A percentile compares a stretch with the other conserved stretches of the same genome.
phyloP scores from a whole-genome alignment of 306 rosid genomes.

The Lathyrus aphaca region DNA sequence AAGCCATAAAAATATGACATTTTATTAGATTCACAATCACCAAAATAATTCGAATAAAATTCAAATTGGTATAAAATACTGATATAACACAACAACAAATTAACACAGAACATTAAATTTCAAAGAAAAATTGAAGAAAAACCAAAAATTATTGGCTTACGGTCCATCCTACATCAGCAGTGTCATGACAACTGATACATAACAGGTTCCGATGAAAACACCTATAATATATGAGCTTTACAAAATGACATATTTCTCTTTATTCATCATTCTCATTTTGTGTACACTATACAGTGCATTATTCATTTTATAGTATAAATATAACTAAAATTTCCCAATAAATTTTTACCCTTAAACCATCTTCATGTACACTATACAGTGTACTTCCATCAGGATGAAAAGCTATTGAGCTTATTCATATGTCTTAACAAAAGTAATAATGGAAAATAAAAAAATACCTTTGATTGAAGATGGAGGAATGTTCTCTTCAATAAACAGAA shows the following conservation, averaged over 20 bases:
- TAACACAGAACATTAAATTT: too few species aligned
- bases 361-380: slow-evolving; percentile 81
- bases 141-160: slow-evolving; percentile 56
- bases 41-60: slow-evolving; percentile 23
- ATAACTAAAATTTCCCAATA: not conserved
- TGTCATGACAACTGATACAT: slow-evolving; percentile 82
- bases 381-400: slow-evolving; percentile 97
- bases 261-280: too few species aligned
- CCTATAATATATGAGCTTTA: slow-evolving; percentile 53
- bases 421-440: slow-evolving; percentile 52
- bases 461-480: too few species aligned
- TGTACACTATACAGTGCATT: slow-evolving; percentile 29
- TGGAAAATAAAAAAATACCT: too few species aligned
- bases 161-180: slow-evolving; percentile 96
- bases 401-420: slow-evolving; percentile 76
- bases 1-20: slow-evolving; percentile 51
- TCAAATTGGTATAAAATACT: too few species aligned
- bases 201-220: slow-evolving; percentile 97
- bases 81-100: too few species aligned
- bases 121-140: slow-evolving; percentile 12
- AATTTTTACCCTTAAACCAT: slow-evolving; percentile 77
- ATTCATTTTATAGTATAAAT: not conserved
- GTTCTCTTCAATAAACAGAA: too few species aligned
- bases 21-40: slow-evolving; percentile 36
- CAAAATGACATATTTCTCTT: slow-evolving; percentile 13